Conservation (phyloP, 2,329 filamentous ascomycete genomes). For the Claviceps sp. region DNA sequence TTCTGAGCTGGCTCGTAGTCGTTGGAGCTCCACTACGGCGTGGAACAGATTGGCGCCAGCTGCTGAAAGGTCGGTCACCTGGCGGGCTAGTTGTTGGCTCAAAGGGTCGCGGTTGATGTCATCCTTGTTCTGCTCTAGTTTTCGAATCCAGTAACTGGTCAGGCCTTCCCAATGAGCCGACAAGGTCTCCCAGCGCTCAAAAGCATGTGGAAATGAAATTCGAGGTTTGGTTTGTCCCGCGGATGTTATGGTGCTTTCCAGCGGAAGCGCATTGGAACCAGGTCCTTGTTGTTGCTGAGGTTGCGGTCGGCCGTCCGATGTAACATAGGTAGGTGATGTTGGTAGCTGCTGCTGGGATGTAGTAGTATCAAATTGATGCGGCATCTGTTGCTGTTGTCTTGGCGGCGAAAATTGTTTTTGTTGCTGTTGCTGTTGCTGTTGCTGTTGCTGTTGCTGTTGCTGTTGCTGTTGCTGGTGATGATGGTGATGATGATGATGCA, state of each 20-base stretch:
- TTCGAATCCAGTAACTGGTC: slow-evolving; percentile 92
- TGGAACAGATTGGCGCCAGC: slow-evolving; percentile 96
- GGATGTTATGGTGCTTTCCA: slow-evolving; percentile 10
- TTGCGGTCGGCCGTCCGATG: slow-evolving; percentile 5
- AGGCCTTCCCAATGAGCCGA: slow-evolving; percentile 97
- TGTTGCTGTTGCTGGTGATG: background rate
- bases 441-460: background rate
- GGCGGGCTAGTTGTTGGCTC: slow-evolving; percentile 76
- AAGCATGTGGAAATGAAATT: slow-evolving; percentile 85
- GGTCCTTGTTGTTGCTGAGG: background rate
- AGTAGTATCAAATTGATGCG: background rate
- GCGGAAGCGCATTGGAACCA: background rate
- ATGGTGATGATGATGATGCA: slow-evolving; percentile 6
- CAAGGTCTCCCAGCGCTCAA: slow-evolving; percentile 92
- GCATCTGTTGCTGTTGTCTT: slow-evolving; percentile 1
- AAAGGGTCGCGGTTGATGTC: slow-evolving; percentile 74
- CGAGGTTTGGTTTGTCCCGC: slow-evolving; percentile 27
- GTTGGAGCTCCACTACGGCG: slow-evolving; percentile 89
- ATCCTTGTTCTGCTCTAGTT: slow-evolving; percentile 78
- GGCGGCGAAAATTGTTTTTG: background rate
- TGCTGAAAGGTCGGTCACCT: slow-evolving; percentile 93
- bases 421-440: slow-evolving; percentile 1
- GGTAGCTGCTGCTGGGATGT: slow-evolving; percentile 2
- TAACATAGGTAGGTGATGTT: slow-evolving; percentile 1
- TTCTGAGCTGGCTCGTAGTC: slow-evolving; percentile 85